Percentiles rank a stretch among this genome's conserved stretches.
Conservation (phyloP, 257 asterid species). For the Fraxinus pennsylvanica region DNA sequence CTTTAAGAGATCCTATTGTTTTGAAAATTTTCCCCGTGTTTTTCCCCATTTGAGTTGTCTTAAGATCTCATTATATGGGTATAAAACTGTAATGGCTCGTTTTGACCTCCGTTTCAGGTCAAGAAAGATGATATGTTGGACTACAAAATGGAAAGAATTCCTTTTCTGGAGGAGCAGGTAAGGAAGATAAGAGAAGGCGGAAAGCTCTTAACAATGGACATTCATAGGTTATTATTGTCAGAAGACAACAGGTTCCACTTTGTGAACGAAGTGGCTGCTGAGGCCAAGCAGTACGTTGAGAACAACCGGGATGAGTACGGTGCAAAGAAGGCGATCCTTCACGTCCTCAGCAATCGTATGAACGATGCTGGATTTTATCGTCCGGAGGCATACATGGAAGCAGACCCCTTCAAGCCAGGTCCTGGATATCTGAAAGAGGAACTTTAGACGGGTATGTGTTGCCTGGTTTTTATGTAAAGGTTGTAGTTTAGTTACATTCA, state of each 20-base stretch:
- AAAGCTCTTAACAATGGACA: constrained; percentile 65
- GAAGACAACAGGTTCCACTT: constrained; percentile 83
- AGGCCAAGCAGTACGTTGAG: constrained; percentile 87
- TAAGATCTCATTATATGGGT: neutral
- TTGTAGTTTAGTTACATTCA: constrained; percentile 1
- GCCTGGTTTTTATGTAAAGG: constrained; percentile 1
- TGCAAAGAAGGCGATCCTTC: constrained; percentile 81
- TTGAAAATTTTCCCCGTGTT: neutral
- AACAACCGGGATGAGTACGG: constrained; percentile 93
- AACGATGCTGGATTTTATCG: constrained; percentile 82
- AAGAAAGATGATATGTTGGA: constrained; percentile 61
- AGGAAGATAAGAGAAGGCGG: constrained; percentile 79
- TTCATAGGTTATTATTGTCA: constrained; percentile 68
- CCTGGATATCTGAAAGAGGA: constrained; percentile 77
- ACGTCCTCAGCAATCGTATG: constrained; percentile 88
- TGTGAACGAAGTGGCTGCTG: constrained; percentile 89
- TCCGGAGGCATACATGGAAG: constrained; percentile 74
- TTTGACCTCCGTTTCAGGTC: constrained; percentile 34
- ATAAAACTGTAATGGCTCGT: neutral
- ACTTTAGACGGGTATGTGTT: constrained; percentile 35
- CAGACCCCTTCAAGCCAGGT: constrained; percentile 88
- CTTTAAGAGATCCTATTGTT: neutral
- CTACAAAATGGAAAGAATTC: constrained; percentile 62
- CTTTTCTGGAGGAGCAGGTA: constrained; percentile 90
- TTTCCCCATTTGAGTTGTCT: neutral